phyloP scores from a whole-genome alignment of 1,139 yeast genomes.

The Suhomyces bokatorum region DNA sequence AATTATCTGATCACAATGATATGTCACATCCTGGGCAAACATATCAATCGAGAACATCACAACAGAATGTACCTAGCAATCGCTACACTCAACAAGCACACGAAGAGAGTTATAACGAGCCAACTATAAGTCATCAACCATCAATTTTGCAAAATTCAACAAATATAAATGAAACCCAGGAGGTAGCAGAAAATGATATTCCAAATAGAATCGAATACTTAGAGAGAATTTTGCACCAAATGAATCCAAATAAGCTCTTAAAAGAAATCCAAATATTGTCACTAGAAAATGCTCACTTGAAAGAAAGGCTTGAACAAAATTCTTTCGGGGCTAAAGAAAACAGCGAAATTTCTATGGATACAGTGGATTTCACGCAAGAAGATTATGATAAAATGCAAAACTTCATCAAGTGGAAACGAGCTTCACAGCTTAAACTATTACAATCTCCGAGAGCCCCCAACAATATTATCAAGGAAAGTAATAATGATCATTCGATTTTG shows the following conservation, averaged over 20 bases:
- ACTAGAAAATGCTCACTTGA: constrained; percentile 20
- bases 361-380: constrained; percentile 26
- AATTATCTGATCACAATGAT: constrained; percentile 17
- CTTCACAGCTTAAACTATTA: constrained; percentile 37
- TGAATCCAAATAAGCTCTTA: constrained; percentile 13
- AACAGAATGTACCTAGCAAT: background rate
- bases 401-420: constrained; percentile 40
- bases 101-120: constrained; percentile 4
- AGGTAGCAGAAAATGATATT: constrained; percentile 9
- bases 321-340: constrained; percentile 1
- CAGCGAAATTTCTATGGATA: constrained; percentile 24
- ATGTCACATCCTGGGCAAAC: constrained; percentile 8
- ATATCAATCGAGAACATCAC: constrained; percentile 10
- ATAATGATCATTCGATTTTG: constrained; percentile 15
- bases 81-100: background rate
- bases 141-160: constrained; percentile 17
- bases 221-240: constrained; percentile 19
- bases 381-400: constrained; percentile 20
- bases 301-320: constrained; percentile 11
- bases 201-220: constrained; percentile 20
- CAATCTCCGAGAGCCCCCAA: constrained; percentile 17
- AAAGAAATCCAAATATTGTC: constrained; percentile 14
- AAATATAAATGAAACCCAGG: constrained; percentile 10
- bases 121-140: constrained; percentile 14
- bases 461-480: constrained; percentile 14